Evolutionary conservation across 495 filamentous ascomycete species (phyloP).

Genomic region (Trichoderma erinaceum): DNA sequence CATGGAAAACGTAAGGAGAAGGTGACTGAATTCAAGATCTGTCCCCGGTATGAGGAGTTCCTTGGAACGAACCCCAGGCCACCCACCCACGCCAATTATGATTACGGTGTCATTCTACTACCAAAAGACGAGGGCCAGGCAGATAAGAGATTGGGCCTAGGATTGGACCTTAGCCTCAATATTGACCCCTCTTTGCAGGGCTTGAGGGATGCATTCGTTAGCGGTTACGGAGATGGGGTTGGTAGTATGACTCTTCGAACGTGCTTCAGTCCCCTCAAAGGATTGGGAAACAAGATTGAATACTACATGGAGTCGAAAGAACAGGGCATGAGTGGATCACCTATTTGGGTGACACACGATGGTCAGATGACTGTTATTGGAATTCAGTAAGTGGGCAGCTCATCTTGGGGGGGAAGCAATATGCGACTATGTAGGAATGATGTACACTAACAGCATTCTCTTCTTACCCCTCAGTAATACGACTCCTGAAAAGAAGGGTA

Average conservation of each 20-base stretch:
- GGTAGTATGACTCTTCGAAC: not conserved
- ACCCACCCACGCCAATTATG: not conserved
- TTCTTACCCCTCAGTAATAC: not conserved
- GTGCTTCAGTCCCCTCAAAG: not conserved
- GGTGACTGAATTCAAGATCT: not conserved
- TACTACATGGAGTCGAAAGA: slow-evolving; percentile 9
- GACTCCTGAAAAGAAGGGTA: not conserved
- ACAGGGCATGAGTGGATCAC: slow-evolving; percentile 17
- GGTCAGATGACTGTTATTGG: slow-evolving; percentile 12
- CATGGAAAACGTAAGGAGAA: not conserved
- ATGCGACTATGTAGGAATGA: not conserved
- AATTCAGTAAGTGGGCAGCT: slow-evolving; percentile 15
- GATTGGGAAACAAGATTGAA: not conserved
- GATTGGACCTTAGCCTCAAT: not conserved
- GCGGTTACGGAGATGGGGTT: not conserved
- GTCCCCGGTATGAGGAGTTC: not conserved
- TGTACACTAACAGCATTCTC: too few relatives aligned
- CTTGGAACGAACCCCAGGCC: not conserved
- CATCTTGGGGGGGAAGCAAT: not conserved
- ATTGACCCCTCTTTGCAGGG: not conserved
- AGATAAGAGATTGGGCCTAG: not conserved
- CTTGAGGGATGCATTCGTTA: not conserved
- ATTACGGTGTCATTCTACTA: not conserved
- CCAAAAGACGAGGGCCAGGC: not conserved
- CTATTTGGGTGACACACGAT: slow-evolving; percentile 14